Percentiles rank a stretch among this genome's conserved stretches.
Conservation (phyloP, 805 yeast species). For the Starmerella vitae region DNA sequence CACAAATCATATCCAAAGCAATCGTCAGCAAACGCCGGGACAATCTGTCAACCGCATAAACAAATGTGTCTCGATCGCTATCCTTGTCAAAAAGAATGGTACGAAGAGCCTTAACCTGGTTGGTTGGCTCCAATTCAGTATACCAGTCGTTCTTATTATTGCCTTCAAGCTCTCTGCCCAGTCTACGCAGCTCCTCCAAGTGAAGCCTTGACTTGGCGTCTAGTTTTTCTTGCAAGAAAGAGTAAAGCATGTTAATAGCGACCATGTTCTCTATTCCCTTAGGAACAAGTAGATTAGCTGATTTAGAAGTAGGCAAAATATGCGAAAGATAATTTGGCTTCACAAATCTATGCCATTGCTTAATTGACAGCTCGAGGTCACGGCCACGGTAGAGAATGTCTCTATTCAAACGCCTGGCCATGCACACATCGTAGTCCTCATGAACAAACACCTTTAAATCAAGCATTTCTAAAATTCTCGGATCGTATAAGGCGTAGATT, state of each 20-base stretch:
- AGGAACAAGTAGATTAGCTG: conserved; percentile 84
- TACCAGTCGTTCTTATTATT: conserved; percentile 8
- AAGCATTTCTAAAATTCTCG: conserved; percentile 56
- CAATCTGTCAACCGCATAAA: conserved; percentile 76
- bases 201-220: conserved; percentile 53
- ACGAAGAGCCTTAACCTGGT: conserved; percentile 59
- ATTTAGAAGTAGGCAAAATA: conserved; percentile 60
- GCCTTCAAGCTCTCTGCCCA: conserved; percentile 33
- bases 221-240: conserved; percentile 65
- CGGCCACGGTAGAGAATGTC: conserved; percentile 81
- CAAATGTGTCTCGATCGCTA: conserved; percentile 60
- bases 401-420: conserved; percentile 74
- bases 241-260: conserved; percentile 68
- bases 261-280: conserved; percentile 70
- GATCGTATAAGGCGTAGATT: conserved; percentile 64
- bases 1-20: conserved; percentile 42
- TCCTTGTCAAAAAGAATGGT: conserved; percentile 48
- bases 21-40: conserved; percentile 53
- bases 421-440: conserved; percentile 83
- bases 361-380: conserved; percentile 64
- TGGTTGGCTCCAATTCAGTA: conserved; percentile 27
- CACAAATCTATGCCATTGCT: conserved; percentile 83
- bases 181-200: conserved; percentile 42
- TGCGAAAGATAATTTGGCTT: conserved; percentile 78
- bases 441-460: conserved; percentile 84